These are phyloP conservation scores for Posidonia oceanica DNA, from an alignment of 116 monocot genomes.

Conservation along the genomic window DNA sequence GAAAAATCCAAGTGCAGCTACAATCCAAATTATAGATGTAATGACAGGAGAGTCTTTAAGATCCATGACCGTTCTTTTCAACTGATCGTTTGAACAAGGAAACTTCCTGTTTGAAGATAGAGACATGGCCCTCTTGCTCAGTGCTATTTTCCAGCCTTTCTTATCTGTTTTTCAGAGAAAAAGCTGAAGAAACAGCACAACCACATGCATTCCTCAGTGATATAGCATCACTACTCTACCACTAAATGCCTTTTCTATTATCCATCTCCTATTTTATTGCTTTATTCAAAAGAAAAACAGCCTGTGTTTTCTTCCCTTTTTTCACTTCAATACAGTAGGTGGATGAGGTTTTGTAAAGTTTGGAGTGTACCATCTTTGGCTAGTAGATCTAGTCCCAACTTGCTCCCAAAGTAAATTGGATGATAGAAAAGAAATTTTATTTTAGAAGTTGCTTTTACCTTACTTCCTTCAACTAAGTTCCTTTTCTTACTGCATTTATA, in stretches of 20 bases:
- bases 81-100: not conserved
- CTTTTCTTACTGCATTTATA: not conserved
- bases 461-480: not conserved
- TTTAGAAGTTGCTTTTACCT: not conserved
- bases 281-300: not conserved
- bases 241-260: not conserved
- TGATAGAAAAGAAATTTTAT: not conserved
- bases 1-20: not conserved
- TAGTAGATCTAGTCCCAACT: not conserved
- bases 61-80: not conserved
- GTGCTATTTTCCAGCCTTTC: not conserved
- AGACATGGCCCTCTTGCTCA: not conserved
- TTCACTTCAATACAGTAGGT: not conserved
- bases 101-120: not conserved
- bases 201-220: not conserved
- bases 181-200: conserved; percentile 1
- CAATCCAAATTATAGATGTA: not conserved
- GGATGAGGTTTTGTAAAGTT: not conserved
- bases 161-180: not conserved
- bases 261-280: not conserved
- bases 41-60: not conserved
- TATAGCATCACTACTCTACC: not conserved
- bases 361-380: not conserved
- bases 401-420: not conserved
- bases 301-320: not conserved